A percentile compares a stretch with the other conserved stretches of the same genome.
Conservation (phyloP, 192 early-diverging fungal genomes). For the Paraglomus brasilianum region DNA sequence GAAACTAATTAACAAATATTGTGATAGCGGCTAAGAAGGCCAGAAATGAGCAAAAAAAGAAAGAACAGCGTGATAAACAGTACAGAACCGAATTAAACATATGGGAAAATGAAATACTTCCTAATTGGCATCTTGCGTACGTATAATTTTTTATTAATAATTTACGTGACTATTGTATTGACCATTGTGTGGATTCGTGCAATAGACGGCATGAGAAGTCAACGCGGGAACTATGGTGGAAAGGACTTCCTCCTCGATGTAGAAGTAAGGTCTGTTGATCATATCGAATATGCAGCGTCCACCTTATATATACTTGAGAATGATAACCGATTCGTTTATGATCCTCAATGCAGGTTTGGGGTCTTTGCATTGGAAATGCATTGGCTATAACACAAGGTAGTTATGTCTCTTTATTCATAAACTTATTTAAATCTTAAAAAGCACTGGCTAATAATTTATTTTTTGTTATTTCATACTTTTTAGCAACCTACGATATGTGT, state of each 20-base stretch:
- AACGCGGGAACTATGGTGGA: conserved; percentile 38
- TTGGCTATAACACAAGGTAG: conserved; percentile 36
- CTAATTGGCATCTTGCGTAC: conserved; percentile 41
- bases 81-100: conserved; percentile 24
- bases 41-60: conserved; percentile 35
- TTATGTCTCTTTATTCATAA: too few relatives aligned
- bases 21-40: conserved; percentile 38
- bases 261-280: conserved; percentile 23
- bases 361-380: conserved; percentile 39
- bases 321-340: background rate
- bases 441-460: too few relatives aligned
- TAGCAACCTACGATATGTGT: conserved; percentile 9
- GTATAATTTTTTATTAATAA: background rate
- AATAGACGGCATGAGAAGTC: conserved; percentile 38
- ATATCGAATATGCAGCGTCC: background rate
- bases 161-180: background rate
- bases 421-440: too few relatives aligned
- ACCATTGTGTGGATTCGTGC: background rate
- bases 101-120: conserved; percentile 44
- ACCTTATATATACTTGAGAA: background rate
- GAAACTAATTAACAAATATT: conserved; percentile 7
- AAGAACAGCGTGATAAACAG: conserved; percentile 42
- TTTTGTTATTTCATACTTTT: too few relatives aligned
- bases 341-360: conserved; percentile 31
- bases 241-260: conserved; percentile 45